Conservation (phyloP, 495 filamentous ascomycete genomes). For the Chlorociboria aeruginascens region DNA sequence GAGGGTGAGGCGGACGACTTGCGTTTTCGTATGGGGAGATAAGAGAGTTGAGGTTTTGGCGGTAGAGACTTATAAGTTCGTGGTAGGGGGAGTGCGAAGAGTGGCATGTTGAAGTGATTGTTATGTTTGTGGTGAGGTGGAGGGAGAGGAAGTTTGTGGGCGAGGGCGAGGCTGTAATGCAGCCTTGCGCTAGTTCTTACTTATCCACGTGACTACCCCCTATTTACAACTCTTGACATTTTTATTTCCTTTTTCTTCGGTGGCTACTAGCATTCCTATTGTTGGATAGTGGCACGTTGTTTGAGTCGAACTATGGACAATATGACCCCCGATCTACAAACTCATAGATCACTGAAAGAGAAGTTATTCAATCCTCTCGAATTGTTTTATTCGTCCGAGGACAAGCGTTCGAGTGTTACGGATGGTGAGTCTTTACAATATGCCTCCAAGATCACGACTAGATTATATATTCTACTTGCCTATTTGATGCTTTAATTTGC, state of each 20-base stretch:
- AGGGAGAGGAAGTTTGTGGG: background rate
- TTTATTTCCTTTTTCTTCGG: too few relatives aligned
- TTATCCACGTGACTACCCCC: background rate
- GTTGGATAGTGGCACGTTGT: too few relatives aligned
- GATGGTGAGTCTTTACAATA: too few relatives aligned
- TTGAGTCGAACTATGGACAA: background rate
- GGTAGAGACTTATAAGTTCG: background rate
- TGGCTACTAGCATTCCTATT: too few relatives aligned
- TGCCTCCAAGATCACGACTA: too few relatives aligned
- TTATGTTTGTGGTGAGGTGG: background rate
- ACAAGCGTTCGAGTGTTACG: too few relatives aligned
- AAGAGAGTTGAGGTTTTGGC: background rate
- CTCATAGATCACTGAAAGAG: background rate
- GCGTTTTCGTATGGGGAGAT: constrained; percentile 11
- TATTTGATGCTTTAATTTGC: too few relatives aligned
- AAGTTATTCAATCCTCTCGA: too few relatives aligned
- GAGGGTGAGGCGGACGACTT: constrained; percentile 3
- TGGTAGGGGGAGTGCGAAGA: constrained; percentile 10
- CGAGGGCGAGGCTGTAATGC: background rate
- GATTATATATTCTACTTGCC: too few relatives aligned
- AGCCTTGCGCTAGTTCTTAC: background rate
- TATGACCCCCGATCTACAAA: background rate
- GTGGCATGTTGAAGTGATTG: constrained; percentile 6
- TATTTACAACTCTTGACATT: too few relatives aligned
- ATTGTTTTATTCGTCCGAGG: too few relatives aligned